These are phyloP conservation scores for Hypoxylon fuscum DNA, from an alignment of 495 filamentous ascomycete species.

Conservation along the genomic window DNA sequence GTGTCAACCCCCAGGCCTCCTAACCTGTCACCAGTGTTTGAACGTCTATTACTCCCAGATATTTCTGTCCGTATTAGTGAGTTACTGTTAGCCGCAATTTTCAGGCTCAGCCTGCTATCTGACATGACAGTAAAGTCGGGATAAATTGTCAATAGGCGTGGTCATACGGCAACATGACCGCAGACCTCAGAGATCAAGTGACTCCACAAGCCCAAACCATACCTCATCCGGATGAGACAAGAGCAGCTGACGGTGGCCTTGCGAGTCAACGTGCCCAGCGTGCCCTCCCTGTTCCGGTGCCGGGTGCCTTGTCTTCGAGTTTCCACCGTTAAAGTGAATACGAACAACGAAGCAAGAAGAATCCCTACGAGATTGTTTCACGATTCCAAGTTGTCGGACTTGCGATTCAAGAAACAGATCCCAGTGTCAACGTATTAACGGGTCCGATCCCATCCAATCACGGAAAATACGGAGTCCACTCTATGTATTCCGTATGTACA, in stretches of 20 bases:
- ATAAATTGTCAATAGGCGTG: neutral
- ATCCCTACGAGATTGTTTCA: neutral
- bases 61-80: neutral
- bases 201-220: slow-evolving; percentile 26
- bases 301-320: neutral
- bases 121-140: slow-evolving; percentile 11
- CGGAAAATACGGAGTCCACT: slow-evolving; percentile 14
- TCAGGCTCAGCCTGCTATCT: slow-evolving; percentile 12
- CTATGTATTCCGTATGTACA: neutral
- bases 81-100: neutral
- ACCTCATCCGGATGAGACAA: slow-evolving; percentile 26
- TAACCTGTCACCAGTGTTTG: neutral
- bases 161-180: slow-evolving; percentile 18
- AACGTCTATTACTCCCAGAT: neutral
- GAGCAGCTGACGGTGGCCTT: slow-evolving; percentile 18
- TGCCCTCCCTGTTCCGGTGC: neutral
- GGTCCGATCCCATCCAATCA: neutral
- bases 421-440: neutral
- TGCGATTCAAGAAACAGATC: slow-evolving; percentile 5
- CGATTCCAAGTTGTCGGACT: slow-evolving; percentile 13
- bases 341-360: slow-evolving; percentile 12
- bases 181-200: slow-evolving; percentile 36
- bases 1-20: neutral
- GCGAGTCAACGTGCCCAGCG: neutral
- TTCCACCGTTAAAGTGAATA: slow-evolving; percentile 5